Conservation (phyloP, 2,329 filamentous ascomycete genomes). For the Venturia asperata region DNA sequence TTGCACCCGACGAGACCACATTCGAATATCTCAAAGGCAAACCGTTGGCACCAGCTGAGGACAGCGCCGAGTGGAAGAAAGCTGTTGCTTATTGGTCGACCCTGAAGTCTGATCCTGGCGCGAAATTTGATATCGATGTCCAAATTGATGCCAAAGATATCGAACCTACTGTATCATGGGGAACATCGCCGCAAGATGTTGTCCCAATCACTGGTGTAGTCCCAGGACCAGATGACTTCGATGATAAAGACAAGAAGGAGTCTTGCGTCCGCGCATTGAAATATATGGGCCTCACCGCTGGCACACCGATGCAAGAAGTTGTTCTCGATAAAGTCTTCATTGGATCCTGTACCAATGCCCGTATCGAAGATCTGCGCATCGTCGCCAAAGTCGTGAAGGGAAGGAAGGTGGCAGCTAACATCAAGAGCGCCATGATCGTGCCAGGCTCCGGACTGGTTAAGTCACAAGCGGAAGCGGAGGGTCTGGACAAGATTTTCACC, state of each 20-base stretch:
- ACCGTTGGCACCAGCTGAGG: constrained; percentile 77
- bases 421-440: constrained; percentile 93
- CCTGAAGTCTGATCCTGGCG: constrained; percentile 76
- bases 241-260: constrained; percentile 70
- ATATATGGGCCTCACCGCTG: constrained; percentile 89
- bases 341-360: constrained; percentile 93
- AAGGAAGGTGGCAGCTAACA: constrained; percentile 75
- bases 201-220: constrained; percentile 90
- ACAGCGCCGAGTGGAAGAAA: constrained; percentile 82
- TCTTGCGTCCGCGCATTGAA: constrained; percentile 76
- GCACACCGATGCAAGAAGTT: constrained; percentile 89
- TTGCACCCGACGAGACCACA: constrained; percentile 87
- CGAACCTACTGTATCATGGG: constrained; percentile 89
- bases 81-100: constrained; percentile 82
- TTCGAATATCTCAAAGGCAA: constrained; percentile 92
- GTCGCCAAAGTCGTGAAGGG: constrained; percentile 83
- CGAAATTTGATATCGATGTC: constrained; percentile 83
- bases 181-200: constrained; percentile 92
- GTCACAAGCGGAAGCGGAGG: constrained; percentile 81
- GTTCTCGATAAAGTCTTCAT: constrained; percentile 94
- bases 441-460: constrained; percentile 94
- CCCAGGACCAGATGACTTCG: constrained; percentile 81
- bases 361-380: constrained; percentile 89
- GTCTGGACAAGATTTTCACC: constrained; percentile 83
- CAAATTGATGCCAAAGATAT: constrained; percentile 91